Evolutionary conservation across 176 grass and related monocot genomes (phyloP), one percentile per base, ranked within the genome.

Genomic region (Alopecurus myosuroides): DNA sequence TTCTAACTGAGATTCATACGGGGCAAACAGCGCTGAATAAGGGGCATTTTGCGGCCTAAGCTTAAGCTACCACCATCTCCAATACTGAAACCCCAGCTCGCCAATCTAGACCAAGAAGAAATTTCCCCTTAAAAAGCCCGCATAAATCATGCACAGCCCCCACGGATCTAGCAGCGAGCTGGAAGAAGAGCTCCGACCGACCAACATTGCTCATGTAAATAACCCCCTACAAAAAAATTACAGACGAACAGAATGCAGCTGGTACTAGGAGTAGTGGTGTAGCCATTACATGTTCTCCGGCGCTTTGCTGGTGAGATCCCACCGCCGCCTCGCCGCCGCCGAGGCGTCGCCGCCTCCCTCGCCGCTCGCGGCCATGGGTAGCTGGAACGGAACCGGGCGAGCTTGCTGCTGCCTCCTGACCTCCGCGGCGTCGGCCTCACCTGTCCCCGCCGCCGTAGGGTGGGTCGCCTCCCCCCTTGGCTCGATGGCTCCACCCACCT

Each of bases 281-380:
- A 6, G 36, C 3, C 84, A 66, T 86, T 90, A 90, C 88, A 77
- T 79, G 79, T 18, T 86, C 79, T 90, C 88, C 15, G 74, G 7
- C 55, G 45, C 79, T 58, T 86, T 86, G 7, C 71, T 86, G 1
- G 74, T 65, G 79, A 90, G 88, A 90, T 90, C 88, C 88, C 88
- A 90, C 36, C 84, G 84, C 11, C 88, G 80, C 44, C 88, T 26
- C 22, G 84, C 88, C 37, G 65, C 80, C 5, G 88, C 88, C 28
- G 53, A 77, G 65, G 67, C 55, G 85, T 90, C 88, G 7, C 74
- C 84, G 65, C 28, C 84, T 14, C 45, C 67, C 22, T 86, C 88
- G 55, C 84, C 88, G 74, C n/a, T 86, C 15, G 88, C 74, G 55
- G 88, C 84, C 88, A 86, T 90, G 45, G n/a, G n/a, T n/a, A n/a